Evolutionary conservation across 75 land plant genomes (phyloP).

Genomic region (Sequoia sempervirens): DNA sequence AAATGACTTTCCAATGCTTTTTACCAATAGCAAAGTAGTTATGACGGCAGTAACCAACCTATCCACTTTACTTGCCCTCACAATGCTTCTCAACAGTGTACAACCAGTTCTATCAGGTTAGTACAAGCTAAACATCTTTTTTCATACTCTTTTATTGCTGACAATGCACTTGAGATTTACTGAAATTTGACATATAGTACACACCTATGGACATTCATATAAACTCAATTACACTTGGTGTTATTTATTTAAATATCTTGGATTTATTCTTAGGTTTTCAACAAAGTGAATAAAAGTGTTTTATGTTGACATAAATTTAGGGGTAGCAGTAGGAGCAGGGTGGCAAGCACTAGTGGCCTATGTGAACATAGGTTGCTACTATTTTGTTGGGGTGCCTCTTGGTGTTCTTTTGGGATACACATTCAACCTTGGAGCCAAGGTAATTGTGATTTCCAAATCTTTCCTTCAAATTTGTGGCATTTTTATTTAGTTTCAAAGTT

Average conservation of each 20-base stretch:
- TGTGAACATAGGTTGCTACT: neutral
- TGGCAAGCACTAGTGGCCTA: slow-evolving; percentile 3
- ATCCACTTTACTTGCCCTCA: slow-evolving; percentile 31
- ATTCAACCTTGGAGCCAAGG: neutral
- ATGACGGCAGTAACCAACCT: slow-evolving; percentile 26
- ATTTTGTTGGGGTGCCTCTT: neutral
- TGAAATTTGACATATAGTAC: neutral
- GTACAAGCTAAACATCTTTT: neutral
- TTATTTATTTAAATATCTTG: neutral
- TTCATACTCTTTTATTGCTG: no score
- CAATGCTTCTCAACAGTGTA: slow-evolving; percentile 51
- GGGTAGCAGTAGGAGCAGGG: slow-evolving; percentile 7
- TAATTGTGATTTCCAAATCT: neutral
- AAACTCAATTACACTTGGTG: no score
- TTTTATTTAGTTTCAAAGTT: neutral
- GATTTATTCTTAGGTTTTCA: neutral
- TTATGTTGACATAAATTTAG: neutral
- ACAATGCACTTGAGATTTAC: neutral
- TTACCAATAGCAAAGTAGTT: slow-evolving; percentile 34
- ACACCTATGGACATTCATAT: neutral
- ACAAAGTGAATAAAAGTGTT: neutral
- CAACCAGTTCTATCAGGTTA: slow-evolving; percentile 61
- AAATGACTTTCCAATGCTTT: slow-evolving; percentile 28
- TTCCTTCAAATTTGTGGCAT: neutral
- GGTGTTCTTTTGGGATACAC: neutral